Evolutionary conservation across 139 green algal species (phyloP), one percentile per base, ranked within the genome.

Genomic region (Micromonas commoda): DNA sequence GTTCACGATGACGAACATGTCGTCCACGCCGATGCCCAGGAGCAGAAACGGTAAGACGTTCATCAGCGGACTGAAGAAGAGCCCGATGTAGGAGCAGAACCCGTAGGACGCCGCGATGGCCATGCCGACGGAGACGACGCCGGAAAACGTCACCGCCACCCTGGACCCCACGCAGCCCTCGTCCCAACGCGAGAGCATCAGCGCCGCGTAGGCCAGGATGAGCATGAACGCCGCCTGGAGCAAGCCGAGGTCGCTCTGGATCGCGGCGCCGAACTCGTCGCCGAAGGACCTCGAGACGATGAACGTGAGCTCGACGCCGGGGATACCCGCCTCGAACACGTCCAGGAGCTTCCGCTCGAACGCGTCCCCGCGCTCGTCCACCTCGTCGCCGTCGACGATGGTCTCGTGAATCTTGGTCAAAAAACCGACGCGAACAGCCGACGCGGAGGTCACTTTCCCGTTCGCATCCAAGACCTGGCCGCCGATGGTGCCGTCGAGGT

Each of bases 21-120:
- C 85, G 64, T 90, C 86, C 6, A 88, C 77, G 52, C 86, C 86
- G 57, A 90, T 79, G 29, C 86, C 84, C 29, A 90, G 63, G 67
- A 90, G 57, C 52, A 90, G 45, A 71, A 90, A 90, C 6, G 86
- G 72, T 52, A 78, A 53, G 19, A 78, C 72, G 54, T 78, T 68
- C 72, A 78, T 78, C 20, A 78, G 29, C 72, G 72, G 72, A 21
- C 32, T 63, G 53, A 45, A 78, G 72, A 78, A 78, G 13, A 78
- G 53, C 0, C 72, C 72, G 33, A 51, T 53, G 33, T 68, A 68
- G 28, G 72, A 69, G 53, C 54, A 53, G 20, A 78, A 61, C 24
- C 72, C 72, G 57, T 78, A 78, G 6, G 31, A 29, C 4, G 72
- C 68, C 33, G 57, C 72, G 38, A 78, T 69, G 33, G 72, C 72